Conservation (phyloP, 768 basidiomycete species). For the Pulveroboletus frians region DNA sequence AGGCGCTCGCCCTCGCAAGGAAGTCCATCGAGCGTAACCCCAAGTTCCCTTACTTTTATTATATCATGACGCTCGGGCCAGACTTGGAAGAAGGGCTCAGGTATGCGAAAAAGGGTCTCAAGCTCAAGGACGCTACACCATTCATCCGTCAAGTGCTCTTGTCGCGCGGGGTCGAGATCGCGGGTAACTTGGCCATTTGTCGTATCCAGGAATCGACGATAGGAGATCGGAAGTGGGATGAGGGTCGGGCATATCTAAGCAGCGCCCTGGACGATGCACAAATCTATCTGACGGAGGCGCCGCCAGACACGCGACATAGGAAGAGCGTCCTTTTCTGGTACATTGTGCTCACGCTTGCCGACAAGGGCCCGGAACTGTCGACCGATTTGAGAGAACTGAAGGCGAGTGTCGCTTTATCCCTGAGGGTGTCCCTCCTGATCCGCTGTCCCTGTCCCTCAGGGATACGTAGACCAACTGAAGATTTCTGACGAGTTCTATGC, state of each 20-base stretch:
- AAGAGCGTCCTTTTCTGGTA: slow-evolving; percentile 57
- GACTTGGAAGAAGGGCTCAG: slow-evolving; percentile 50
- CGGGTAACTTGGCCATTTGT: slow-evolving; percentile 50
- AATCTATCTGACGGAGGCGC: slow-evolving; percentile 48
- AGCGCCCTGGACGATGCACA: slow-evolving; percentile 60
- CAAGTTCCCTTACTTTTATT: slow-evolving; percentile 58
- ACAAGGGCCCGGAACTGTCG: slow-evolving; percentile 47
- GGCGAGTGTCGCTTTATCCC: slow-evolving; percentile 27
- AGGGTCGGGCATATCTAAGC: slow-evolving; percentile 56
- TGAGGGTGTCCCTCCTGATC: not conserved
- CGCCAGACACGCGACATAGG: slow-evolving; percentile 59
- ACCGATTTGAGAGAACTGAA: slow-evolving; percentile 46
- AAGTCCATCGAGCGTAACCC: slow-evolving; percentile 51
- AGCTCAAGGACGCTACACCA: slow-evolving; percentile 47
- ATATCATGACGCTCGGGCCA: slow-evolving; percentile 49
- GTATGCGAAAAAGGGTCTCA: slow-evolving; percentile 62
- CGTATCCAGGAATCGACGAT: slow-evolving; percentile 42
- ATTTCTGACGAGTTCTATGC: slow-evolving; percentile 49
- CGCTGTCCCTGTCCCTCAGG: slow-evolving; percentile 11
- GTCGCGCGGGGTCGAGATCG: slow-evolving; percentile 59
- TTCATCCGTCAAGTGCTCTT: slow-evolving; percentile 54
- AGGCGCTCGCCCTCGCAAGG: slow-evolving; percentile 45
- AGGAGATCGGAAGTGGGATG: slow-evolving; percentile 46
- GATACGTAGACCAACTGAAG: slow-evolving; percentile 39
- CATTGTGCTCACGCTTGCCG: slow-evolving; percentile 47